Evolutionary conservation across 1,284 basidiomycete genomes (phyloP), one percentile per base, ranked within the genome.

Genomic region (Naganishia albida): DNA sequence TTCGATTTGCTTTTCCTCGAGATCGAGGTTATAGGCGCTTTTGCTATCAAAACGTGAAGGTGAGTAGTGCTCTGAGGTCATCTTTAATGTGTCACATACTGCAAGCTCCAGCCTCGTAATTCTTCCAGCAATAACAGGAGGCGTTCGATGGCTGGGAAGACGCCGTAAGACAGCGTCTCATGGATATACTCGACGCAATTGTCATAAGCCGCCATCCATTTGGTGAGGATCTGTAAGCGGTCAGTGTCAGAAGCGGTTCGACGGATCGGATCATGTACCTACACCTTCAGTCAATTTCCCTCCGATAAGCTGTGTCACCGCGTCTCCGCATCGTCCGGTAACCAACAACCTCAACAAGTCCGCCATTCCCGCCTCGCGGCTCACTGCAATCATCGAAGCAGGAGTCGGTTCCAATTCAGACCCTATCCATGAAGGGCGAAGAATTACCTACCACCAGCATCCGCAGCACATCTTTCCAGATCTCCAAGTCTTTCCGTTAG

Each of bases 291-390:
- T 76, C 52, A 79, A 67, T 10, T 72, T 70, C 30, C 73, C 77
- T 0, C 77, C 77, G n/a, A 79, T 68, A 74, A 76, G 77, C 55
- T 78, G 77, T 26, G 63, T 65, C 1, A 78, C 72, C 0, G 75
- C 76, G 1, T 73, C 65, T 7, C 72, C 70, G 52, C 72, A 68
- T 30, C 74, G 56, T 4, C 77, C 75, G 2, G 74, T 73, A 68
- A 77, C 72, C 26, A 79, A 69, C 30, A 76, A 70, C 13, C 72
- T 64, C 46, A 77, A 75, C 25, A 79, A 63, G 63, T 79, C 77
- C 1, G 76, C 73, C 66, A 77, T 73, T 1, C 49, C 56, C 12
- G 55, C 49, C 16, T 59, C 55, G 12, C 56, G 56, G 30, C 56
- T 60, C 40, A 55, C 64, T 65, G 42, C n/a, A n/a, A n/a, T n/a